Evolutionary conservation across 2,329 filamentous ascomycete species (phyloP).

Genomic region (Microcyclospora pomicola): DNA sequence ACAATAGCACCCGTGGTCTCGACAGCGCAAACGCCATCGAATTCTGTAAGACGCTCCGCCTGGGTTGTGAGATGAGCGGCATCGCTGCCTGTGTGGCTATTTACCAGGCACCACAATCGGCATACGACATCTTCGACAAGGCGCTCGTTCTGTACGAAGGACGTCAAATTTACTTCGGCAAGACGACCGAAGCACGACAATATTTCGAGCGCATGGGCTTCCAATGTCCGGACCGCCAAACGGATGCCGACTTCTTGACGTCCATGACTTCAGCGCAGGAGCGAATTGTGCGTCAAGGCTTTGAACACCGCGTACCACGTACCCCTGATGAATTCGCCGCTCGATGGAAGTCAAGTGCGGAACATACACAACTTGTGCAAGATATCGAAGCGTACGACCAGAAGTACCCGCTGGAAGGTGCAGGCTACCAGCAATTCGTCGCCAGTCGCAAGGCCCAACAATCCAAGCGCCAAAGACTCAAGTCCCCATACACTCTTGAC

Average conservation of each 20-base stretch:
- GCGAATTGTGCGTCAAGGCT: slow-evolving; percentile 31
- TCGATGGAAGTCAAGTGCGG: slow-evolving; percentile 41
- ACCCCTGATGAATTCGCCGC: slow-evolving; percentile 38
- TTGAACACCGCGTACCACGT: slow-evolving; percentile 32
- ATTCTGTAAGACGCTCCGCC: slow-evolving; percentile 56
- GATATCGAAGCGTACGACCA: slow-evolving; percentile 35
- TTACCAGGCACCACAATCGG: slow-evolving; percentile 56
- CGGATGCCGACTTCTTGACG: slow-evolving; percentile 63
- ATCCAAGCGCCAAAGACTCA: slow-evolving; percentile 39
- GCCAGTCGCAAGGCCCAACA: slow-evolving; percentile 34
- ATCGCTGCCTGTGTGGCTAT: slow-evolving; percentile 57
- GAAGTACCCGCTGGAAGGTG: slow-evolving; percentile 32
- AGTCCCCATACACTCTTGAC: slow-evolving; percentile 74
- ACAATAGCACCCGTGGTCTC: slow-evolving; percentile 61
- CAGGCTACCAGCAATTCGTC: slow-evolving; percentile 32
- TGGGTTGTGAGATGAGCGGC: slow-evolving; percentile 53
- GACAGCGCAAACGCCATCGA: slow-evolving; percentile 65
- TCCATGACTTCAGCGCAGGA: slow-evolving; percentile 48
- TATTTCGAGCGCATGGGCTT: slow-evolving; percentile 65
- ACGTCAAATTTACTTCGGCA: slow-evolving; percentile 59
- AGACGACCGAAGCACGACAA: slow-evolving; percentile 45
- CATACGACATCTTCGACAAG: slow-evolving; percentile 59
- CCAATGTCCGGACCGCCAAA: slow-evolving; percentile 55
- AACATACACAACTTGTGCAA: slow-evolving; percentile 30
- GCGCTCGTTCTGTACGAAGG: slow-evolving; percentile 54